Evolutionary conservation across 1,284 basidiomycete species (phyloP), one percentile per base, ranked within the genome.

Genomic region (Boletellus deceptivus): DNA sequence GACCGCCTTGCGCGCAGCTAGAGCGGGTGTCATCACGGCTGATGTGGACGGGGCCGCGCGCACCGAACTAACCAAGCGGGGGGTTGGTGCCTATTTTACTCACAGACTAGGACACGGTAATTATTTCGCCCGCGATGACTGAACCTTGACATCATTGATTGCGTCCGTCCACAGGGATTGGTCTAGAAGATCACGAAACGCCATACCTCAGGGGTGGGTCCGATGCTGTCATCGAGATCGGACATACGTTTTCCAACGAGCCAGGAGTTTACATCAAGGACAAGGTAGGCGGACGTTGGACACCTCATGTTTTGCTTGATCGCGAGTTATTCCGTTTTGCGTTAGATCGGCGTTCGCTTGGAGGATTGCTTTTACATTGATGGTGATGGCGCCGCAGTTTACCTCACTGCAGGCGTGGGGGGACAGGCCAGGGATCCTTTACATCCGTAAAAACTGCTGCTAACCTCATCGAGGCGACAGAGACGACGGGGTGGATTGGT

Each of bases 201-300:
- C 91, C 91, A 1, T 93, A 92, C 67, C 73, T 93, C 27, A 79
- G 80, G 46, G 87, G 88, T 27, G 87, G 86, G 16, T 83, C 77
- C 38, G 61, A 77, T 25, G 77, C 77, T 56, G 58, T 77, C 22
- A 80, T 92, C 46, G 69, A 77, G 40, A 66, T 67, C 0, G 89
- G 89, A 1, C 83, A 92, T 61, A 76, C 85, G 0, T 92, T 93
- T 69, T 91, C 87, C 7, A 76, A 92, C 59, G 91, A 94, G 67
- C 91, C 91, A 2, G 90, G 91, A 0, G 74, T 93, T 27, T 93
- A 93, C 67, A 86, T 93, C 47, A 79, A 86, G 56, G 83, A 79
- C 35, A 75, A 86, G 69, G 83, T 91, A 48, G 22, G 74, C 60
- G 35, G 45, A 18, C 27, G 25, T 14, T 13, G 25, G 31, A 20